Percentiles rank a stretch among this genome's conserved stretches.
Conservation (phyloP, 2,329 filamentous ascomycete genomes). For the Chaetomiaceae sp. region DNA sequence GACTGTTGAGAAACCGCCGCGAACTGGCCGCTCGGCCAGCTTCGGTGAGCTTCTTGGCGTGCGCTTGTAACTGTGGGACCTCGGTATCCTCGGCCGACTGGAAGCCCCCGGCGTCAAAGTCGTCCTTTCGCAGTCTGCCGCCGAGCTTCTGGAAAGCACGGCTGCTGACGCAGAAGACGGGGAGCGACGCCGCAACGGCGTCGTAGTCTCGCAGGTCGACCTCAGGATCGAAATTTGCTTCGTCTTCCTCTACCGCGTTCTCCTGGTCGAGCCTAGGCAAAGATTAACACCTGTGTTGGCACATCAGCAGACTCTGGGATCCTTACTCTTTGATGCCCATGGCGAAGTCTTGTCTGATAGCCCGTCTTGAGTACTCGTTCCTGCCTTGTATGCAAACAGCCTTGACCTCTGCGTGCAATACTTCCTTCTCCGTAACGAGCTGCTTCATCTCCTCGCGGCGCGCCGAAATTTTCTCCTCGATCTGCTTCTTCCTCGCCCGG, state of each 20-base stretch:
- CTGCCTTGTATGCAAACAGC: slow-evolving; percentile 46
- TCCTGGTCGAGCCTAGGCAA: slow-evolving; percentile 46
- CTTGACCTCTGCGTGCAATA: slow-evolving; percentile 25
- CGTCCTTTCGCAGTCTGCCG: slow-evolving; percentile 48
- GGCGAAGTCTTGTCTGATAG: slow-evolving; percentile 56
- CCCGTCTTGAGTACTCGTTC: slow-evolving; percentile 49
- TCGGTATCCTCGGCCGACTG: slow-evolving; percentile 47
- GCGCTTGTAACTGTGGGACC: slow-evolving; percentile 51
- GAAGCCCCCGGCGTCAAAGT: slow-evolving; percentile 44
- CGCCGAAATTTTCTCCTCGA: slow-evolving; percentile 8
- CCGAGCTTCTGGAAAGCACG: slow-evolving; percentile 57
- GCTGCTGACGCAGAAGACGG: slow-evolving; percentile 60
- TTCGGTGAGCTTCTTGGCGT: slow-evolving; percentile 51
- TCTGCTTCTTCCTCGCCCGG: slow-evolving; percentile 16
- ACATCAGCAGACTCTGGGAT: no score
- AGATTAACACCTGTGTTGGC: slow-evolving; percentile 2
- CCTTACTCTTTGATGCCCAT: slow-evolving; percentile 50
- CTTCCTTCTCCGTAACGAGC: slow-evolving; percentile 20
- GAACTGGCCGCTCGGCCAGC: slow-evolving; percentile 17
- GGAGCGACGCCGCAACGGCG: slow-evolving; percentile 46
- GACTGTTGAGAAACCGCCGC: slow-evolving; percentile 22
- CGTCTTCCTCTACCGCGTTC: slow-evolving; percentile 43
- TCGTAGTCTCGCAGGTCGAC: slow-evolving; percentile 53
- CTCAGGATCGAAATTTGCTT: slow-evolving; percentile 48
- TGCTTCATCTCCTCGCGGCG: slow-evolving; percentile 22